Evolutionary conservation across 2,329 filamentous ascomycete genomes (phyloP).

Genomic region (Pseudogymnoascus sp.): DNA sequence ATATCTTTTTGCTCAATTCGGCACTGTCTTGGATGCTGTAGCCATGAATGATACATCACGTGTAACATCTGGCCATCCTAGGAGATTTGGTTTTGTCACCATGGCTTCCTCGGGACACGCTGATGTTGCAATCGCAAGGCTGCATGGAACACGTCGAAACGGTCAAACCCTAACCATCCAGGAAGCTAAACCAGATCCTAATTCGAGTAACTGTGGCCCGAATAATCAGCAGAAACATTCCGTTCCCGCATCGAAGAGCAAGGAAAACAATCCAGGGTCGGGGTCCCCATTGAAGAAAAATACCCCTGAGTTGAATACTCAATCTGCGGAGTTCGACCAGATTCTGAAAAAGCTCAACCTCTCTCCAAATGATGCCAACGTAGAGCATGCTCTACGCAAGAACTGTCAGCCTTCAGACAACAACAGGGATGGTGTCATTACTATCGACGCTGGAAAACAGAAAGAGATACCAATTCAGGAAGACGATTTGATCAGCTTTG

Average conservation of each 20-base stretch:
- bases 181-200: neutral
- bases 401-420: neutral
- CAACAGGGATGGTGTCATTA: neutral
- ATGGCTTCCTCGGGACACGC: neutral
- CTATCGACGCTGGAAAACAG: neutral
- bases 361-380: neutral
- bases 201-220: neutral
- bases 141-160: neutral
- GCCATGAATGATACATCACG: neutral
- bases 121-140: neutral
- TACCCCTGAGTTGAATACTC: neutral
- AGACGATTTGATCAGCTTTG: neutral
- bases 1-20: neutral
- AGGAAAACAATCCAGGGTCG: neutral
- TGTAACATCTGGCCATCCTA: neutral
- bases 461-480: neutral
- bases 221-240: neutral
- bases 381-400: neutral
- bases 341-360: no score
- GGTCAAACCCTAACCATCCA: neutral
- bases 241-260: neutral
- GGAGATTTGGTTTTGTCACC: neutral
- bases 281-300: no score
- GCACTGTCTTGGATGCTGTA: neutral
- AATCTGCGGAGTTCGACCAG: neutral